Conservation (phyloP, 1,284 basidiomycete species). For the Rhodotorula sp. region DNA sequence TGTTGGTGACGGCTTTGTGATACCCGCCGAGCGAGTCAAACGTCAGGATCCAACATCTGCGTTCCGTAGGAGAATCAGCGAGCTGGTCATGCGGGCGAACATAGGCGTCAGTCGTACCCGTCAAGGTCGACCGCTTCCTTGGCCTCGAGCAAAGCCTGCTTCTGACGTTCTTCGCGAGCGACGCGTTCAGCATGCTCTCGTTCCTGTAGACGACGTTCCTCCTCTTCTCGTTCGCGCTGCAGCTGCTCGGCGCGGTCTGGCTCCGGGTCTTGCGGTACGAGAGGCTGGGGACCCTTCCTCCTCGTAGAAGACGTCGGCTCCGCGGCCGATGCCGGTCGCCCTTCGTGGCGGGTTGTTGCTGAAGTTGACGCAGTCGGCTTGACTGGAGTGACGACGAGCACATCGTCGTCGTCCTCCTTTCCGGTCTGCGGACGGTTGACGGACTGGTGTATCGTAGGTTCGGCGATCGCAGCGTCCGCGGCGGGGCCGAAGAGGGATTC, state of each 20-base stretch:
- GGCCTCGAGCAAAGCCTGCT: background rate
- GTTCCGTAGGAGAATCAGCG: too few relatives aligned
- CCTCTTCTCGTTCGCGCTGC: background rate
- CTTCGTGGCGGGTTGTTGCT: background rate
- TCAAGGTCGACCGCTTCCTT: too few relatives aligned
- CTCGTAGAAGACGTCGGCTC: background rate
- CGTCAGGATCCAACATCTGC: constrained; percentile 71
- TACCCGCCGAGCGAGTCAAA: constrained; percentile 78
- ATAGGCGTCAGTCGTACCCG: background rate
- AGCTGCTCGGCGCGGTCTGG: background rate
- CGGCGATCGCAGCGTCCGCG: too few relatives aligned
- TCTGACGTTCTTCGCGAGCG: background rate
- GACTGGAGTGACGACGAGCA: background rate
- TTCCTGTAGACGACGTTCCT: background rate
- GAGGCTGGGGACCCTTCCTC: background rate
- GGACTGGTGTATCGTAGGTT: too few relatives aligned
- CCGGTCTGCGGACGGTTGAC: too few relatives aligned
- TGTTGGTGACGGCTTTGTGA: constrained; percentile 64
- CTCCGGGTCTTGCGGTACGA: constrained; percentile 3
- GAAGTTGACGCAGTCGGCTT: background rate
- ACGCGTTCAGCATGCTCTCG: background rate
- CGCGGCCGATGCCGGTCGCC: too few relatives aligned
- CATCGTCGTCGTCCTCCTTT: background rate
- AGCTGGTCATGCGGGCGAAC: too few relatives aligned
- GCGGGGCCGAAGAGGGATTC: too few relatives aligned